phyloP scores from a whole-genome alignment of 305 asterid genomes.

The Galium porrigens region DNA sequence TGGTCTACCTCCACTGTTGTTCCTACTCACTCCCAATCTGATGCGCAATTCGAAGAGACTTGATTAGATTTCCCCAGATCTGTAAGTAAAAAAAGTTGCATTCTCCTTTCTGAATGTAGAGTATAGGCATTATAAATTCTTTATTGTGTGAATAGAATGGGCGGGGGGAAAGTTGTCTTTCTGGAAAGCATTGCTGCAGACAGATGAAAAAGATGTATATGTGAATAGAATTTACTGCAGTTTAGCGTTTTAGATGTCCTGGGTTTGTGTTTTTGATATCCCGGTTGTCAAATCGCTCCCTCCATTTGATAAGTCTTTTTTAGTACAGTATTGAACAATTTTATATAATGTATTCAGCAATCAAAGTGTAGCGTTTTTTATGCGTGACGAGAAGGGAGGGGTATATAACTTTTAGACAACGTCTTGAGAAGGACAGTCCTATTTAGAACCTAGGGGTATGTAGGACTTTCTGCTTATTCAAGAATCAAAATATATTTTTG shows the following conservation, averaged over 20 bases:
- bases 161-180: neutral
- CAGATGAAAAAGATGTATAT: neutral
- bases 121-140: conserved; percentile 6
- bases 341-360: neutral
- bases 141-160: neutral
- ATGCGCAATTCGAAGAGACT: conserved; percentile 19
- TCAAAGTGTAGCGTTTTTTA: too few species aligned
- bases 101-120: neutral
- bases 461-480: too few species aligned
- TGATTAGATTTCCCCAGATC: neutral
- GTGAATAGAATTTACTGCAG: conserved; percentile 8
- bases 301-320: neutral
- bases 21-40: conserved; percentile 9
- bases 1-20: conserved; percentile 40
- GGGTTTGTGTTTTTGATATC: neutral
- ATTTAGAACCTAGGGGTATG: too few species aligned
- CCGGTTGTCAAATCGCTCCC: neutral
- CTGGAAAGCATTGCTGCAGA: neutral
- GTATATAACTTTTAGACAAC: too few species aligned
- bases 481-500: too few species aligned
- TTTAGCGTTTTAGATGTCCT: neutral
- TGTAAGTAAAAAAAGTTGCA: neutral
- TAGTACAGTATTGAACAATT: neutral
- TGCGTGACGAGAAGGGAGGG: too few species aligned
- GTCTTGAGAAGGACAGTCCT: too few species aligned